Evolutionary conservation across 495 filamentous ascomycete species (phyloP).

Genomic region (Trichoderma orchidacearum): DNA sequence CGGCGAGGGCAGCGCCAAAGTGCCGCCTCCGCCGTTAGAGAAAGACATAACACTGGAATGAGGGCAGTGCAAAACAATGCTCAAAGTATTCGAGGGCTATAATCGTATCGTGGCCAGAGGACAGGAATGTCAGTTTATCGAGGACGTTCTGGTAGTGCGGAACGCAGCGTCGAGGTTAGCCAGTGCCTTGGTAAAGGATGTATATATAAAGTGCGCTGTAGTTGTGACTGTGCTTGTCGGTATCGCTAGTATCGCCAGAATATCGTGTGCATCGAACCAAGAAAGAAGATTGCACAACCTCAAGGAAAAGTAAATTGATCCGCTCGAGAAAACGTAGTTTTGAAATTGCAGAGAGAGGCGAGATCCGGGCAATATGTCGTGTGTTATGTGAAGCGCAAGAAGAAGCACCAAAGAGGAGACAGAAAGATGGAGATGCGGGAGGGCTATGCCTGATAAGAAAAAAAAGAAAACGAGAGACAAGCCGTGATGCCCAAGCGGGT

Average conservation of each 20-base stretch:
- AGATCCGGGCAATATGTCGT: neutral
- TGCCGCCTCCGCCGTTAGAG: slow-evolving; percentile 51
- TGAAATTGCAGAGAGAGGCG: neutral
- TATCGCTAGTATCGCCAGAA: neutral
- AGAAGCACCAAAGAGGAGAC: neutral
- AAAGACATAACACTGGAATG: slow-evolving; percentile 16
- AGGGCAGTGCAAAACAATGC: slow-evolving; percentile 1
- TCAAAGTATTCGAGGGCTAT: neutral
- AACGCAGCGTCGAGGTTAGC: neutral
- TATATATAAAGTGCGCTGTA: neutral
- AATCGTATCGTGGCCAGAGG: neutral
- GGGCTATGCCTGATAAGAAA: neutral
- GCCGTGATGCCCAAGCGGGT: neutral
- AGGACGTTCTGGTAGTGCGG: neutral
- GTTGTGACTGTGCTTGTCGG: neutral
- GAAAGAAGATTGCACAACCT: neutral
- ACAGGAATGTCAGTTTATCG: neutral
- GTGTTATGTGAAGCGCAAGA: neutral
- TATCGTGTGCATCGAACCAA: neutral
- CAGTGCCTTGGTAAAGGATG: neutral
- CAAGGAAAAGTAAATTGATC: neutral
- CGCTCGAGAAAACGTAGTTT: neutral
- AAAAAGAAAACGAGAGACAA: neutral
- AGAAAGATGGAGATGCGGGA: neutral
- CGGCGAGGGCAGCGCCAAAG: slow-evolving; percentile 70